phyloP scores from a whole-genome alignment of 169 alveolate species.

The Plasmodium inui region DNA sequence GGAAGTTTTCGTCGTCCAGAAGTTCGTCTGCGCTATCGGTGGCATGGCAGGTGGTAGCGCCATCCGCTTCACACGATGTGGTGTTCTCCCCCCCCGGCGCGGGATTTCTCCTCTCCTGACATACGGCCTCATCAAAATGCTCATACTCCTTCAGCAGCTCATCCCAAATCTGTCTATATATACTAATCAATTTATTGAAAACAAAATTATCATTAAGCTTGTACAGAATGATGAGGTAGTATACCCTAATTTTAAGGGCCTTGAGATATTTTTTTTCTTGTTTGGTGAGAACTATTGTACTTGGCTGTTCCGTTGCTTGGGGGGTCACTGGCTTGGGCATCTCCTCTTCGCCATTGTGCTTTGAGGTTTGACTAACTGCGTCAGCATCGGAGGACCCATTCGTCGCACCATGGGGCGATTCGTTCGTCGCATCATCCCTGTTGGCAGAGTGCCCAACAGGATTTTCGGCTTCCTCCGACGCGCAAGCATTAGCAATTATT shows the following conservation, averaged over 20 bases:
- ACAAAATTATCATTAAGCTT: slow-evolving; percentile 70
- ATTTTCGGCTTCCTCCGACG: background rate
- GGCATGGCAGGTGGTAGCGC: background rate
- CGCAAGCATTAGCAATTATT: slow-evolving; percentile 7
- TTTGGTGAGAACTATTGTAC: slow-evolving; percentile 2
- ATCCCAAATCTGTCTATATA: slow-evolving; percentile 65
- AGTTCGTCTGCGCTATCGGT: background rate
- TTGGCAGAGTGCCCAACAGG: background rate
- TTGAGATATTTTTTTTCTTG: slow-evolving; percentile 51
- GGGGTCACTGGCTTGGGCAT: background rate
- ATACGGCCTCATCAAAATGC: slow-evolving; percentile 11
- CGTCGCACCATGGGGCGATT: background rate
- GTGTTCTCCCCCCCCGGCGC: background rate
- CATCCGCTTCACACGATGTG: background rate
- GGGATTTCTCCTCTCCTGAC: background rate
- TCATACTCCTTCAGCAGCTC: slow-evolving; percentile 45
- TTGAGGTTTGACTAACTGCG: background rate
- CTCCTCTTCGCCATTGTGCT: background rate
- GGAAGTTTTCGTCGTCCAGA: slow-evolving; percentile 5
- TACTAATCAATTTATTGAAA: slow-evolving; percentile 55
- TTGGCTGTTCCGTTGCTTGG: background rate
- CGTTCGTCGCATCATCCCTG: background rate
- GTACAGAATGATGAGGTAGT: slow-evolving; percentile 51
- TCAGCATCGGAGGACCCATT: background rate
- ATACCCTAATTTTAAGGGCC: slow-evolving; percentile 50